Conservation (phyloP, 1,284 basidiomycete genomes). For the Grifola frondosa region DNA sequence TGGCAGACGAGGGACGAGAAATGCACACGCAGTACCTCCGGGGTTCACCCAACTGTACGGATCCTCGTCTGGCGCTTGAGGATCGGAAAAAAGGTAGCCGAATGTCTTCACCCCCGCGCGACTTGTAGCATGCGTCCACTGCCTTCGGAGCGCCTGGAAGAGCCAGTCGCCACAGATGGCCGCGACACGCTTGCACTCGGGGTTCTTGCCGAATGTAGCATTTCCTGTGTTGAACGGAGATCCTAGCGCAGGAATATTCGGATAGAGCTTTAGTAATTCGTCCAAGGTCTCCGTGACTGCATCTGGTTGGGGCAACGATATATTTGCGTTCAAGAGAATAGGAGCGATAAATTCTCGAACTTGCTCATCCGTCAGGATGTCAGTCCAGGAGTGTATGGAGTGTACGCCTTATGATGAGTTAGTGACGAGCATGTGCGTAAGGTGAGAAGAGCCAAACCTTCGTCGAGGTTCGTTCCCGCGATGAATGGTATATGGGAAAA, state of each 20-base stretch:
- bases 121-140: constrained; percentile 40
- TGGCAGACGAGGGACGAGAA: no score
- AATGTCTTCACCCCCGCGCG: constrained; percentile 42
- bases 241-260: constrained; percentile 46
- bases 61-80: constrained; percentile 32
- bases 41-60: no score
- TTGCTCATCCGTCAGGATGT: constrained; percentile 30
- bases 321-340: constrained; percentile 25
- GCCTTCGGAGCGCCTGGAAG: constrained; percentile 43
- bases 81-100: constrained; percentile 50
- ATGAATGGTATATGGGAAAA: constrained; percentile 48
- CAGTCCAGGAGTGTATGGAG: no score
- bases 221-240: constrained; percentile 52
- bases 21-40: constrained; percentile 26
- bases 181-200: constrained; percentile 44
- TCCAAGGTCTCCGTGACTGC: no score
- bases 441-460: constrained; percentile 22
- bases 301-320: constrained; percentile 34
- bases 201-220: constrained; percentile 46
- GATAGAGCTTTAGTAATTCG: constrained; percentile 43
- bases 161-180: constrained; percentile 43
- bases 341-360: no score
- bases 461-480: constrained; percentile 38
- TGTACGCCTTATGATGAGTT: no score
- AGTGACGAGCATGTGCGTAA: constrained; percentile 52